Conservation (phyloP, 2,329 filamentous ascomycete species). For the Neocucurbitaria cava region DNA sequence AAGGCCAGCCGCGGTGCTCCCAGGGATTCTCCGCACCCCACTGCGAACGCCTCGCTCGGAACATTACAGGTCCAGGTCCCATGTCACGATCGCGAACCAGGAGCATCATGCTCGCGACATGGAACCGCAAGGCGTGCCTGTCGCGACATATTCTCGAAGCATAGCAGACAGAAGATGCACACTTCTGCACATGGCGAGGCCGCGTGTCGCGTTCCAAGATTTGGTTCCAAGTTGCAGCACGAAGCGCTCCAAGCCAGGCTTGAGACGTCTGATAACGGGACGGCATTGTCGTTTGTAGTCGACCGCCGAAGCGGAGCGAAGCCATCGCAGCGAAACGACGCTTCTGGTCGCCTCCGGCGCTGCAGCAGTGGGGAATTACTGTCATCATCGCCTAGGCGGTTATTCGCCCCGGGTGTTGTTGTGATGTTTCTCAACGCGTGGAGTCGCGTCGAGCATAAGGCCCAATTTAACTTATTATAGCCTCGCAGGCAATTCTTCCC, state of each 20-base stretch:
- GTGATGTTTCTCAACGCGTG: conserved; percentile 31
- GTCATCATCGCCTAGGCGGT: conserved; percentile 21
- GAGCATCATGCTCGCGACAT: conserved; percentile 29
- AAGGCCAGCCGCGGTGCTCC: conserved; percentile 41
- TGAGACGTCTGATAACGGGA: conserved; percentile 29
- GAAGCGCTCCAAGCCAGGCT: conserved; percentile 18
- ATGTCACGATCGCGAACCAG: conserved; percentile 46
- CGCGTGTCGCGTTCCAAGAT: conserved; percentile 39
- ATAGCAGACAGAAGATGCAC: conserved; percentile 17
- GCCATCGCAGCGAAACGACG: conserved; percentile 25
- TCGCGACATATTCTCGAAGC: conserved; percentile 37
- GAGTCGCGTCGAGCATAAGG: conserved; percentile 33
- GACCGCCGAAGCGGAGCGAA: conserved; percentile 15
- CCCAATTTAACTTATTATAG: conserved; percentile 37
- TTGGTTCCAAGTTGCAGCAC: conserved; percentile 17
- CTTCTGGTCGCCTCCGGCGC: conserved; percentile 13
- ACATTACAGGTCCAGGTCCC: conserved; percentile 48
- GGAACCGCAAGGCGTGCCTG: conserved; percentile 30
- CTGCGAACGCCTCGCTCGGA: conserved; percentile 47
- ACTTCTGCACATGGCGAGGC: conserved; percentile 11
- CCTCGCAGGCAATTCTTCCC: conserved; percentile 13
- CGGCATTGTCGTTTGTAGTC: conserved; percentile 14
- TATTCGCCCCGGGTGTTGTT: conserved; percentile 23
- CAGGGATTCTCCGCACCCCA: conserved; percentile 49
- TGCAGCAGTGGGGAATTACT: conserved; percentile 16